A percentile compares a stretch with the other conserved stretches of the same genome.
Conservation (phyloP, 208 protist genomes). For the Leishmania turanica region DNA sequence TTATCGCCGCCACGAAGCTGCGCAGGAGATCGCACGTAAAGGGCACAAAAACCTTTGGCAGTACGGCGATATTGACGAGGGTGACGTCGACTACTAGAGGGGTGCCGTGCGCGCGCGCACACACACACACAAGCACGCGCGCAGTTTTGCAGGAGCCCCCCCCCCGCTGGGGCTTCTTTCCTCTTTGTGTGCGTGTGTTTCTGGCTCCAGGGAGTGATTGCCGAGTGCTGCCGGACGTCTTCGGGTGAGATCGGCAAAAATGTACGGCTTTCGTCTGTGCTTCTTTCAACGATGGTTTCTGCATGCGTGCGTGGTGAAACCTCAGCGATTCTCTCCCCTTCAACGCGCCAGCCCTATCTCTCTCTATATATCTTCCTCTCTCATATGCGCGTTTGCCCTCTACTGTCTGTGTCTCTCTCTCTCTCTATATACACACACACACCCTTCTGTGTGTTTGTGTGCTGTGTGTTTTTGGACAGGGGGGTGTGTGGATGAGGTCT, state of each 20-base stretch:
- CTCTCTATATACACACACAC: too few species aligned
- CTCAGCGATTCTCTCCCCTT: neutral
- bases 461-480: too few species aligned
- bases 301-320: neutral
- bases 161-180: neutral
- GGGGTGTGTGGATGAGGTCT: neutral
- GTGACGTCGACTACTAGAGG: constrained; percentile 44
- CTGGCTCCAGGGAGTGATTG: neutral
- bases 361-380: neutral
- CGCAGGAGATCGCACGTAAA: constrained; percentile 81
- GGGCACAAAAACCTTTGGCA: constrained; percentile 84
- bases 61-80: constrained; percentile 85
- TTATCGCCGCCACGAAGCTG: constrained; percentile 69
- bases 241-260: neutral
- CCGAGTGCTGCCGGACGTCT: neutral
- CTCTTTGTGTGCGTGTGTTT: neutral
- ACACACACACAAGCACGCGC: neutral
- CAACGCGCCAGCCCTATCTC: neutral
- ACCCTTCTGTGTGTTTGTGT: neutral
- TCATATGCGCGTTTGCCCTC: too few species aligned
- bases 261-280: neutral
- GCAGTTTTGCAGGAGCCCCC: neutral
- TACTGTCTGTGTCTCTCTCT: too few species aligned
- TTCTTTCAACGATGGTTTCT: neutral
- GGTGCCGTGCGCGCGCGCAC: neutral